A percentile compares a stretch with the other conserved stretches of the same genome.
These are phyloP conservation scores for Neoboletus subvelutipes DNA, from an alignment of 768 basidiomycete species.

Conservation along the genomic window DNA sequence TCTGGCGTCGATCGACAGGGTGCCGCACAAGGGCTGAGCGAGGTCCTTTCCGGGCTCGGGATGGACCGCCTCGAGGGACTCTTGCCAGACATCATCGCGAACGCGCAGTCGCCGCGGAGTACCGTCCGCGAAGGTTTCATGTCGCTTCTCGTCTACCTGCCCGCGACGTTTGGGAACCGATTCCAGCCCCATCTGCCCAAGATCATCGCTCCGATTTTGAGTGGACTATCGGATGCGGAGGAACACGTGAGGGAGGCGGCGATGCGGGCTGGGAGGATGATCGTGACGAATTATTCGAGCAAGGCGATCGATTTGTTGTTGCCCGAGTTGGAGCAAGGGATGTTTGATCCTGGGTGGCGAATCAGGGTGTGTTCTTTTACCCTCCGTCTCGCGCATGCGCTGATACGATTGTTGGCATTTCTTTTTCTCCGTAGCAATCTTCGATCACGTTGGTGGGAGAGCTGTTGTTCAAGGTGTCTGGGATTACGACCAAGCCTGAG, in stretches of 20 bases:
- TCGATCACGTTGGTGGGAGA: conserved; percentile 96
- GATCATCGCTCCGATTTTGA: conserved; percentile 90
- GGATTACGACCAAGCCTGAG: conserved; percentile 86
- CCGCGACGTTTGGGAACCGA: conserved; percentile 92
- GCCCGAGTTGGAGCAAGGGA: conserved; percentile 90
- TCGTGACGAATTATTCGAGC: conserved; percentile 89
- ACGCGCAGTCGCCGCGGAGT: conserved; percentile 83
- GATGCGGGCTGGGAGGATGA: conserved; percentile 98
- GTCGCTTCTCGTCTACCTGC: conserved; percentile 92
- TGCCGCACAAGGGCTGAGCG: conserved; percentile 94
- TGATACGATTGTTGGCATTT: background rate
- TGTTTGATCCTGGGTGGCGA: conserved; percentile 94
- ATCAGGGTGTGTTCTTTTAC: conserved; percentile 65
- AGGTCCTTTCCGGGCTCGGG: conserved; percentile 94
- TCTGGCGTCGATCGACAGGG: conserved; percentile 97
- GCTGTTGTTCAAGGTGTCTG: conserved; percentile 93
- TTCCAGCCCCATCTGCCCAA: conserved; percentile 96
- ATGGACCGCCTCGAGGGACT: conserved; percentile 95
- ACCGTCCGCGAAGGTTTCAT: conserved; percentile 98
- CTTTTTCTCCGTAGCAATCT: conserved; percentile 68
- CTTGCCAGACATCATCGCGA: conserved; percentile 89
- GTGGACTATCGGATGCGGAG: conserved; percentile 87
- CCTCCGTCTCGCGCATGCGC: background rate
- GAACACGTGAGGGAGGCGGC: conserved; percentile 97
- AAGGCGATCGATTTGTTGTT: conserved; percentile 92